These are phyloP conservation scores for Salix purpurea DNA, from an alignment of 345 rosid species.

Conservation along the genomic window DNA sequence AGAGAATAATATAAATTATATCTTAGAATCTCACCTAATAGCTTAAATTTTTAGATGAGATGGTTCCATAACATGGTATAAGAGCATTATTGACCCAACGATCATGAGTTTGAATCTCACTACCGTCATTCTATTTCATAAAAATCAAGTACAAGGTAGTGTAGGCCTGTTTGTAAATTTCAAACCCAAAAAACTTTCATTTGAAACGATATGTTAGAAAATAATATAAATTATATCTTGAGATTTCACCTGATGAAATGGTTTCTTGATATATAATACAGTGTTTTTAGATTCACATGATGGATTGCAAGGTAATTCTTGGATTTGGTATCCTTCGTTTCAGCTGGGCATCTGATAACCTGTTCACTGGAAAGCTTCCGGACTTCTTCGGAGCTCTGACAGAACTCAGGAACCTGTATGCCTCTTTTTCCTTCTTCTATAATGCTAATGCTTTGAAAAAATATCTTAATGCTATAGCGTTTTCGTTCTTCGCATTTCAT, in stretches of 20 bases:
- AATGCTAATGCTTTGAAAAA: not conserved
- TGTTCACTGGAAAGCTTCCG: conserved; percentile 45
- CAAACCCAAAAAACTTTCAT: too few species aligned
- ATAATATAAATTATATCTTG: too few species aligned
- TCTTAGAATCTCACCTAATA: too few species aligned
- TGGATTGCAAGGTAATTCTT: not conserved
- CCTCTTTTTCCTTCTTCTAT: conserved; percentile 4
- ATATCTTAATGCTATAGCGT: not conserved
- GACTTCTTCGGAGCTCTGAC: conserved; percentile 41
- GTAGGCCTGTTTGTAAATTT: rapidly evolving
- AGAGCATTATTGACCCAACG: too few species aligned
- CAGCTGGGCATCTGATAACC: conserved; percentile 68
- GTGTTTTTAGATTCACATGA: not conserved
- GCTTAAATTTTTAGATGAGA: too few species aligned
- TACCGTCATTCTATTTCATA: too few species aligned
- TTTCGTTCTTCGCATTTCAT: not conserved
- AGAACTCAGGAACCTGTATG: conserved; percentile 45
- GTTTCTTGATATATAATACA: not conserved
- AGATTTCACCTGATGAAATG: too few species aligned
- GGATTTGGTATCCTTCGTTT: conserved; percentile 1
- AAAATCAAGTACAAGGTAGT: too few species aligned
- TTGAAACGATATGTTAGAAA: too few species aligned
- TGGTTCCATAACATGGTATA: too few species aligned
- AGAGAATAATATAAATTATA: too few species aligned
- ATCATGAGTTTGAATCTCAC: too few species aligned